Conservation (phyloP, 345 rosid genomes). For the Gossypium herbaceum region DNA sequence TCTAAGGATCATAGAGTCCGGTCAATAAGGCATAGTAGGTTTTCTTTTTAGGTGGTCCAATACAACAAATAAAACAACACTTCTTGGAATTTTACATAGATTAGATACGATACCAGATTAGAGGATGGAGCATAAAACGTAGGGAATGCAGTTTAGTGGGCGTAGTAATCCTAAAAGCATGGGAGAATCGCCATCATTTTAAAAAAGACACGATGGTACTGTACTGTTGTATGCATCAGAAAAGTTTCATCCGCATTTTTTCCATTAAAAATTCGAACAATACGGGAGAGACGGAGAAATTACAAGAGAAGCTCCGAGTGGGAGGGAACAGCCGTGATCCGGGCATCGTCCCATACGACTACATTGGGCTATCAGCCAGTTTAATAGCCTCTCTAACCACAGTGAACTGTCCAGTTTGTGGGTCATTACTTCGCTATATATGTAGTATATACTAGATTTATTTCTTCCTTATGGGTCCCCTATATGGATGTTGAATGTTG, state of each 20-base stretch:
- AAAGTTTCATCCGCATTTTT: too few relatives aligned
- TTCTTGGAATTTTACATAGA: background rate
- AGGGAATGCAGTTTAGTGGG: background rate
- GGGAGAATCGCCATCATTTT: background rate
- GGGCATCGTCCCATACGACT: too few relatives aligned
- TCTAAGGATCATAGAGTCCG: background rate
- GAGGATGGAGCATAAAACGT: background rate
- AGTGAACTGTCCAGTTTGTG: background rate
- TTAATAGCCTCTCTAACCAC: too few relatives aligned
- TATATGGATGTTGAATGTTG: slow-evolving; percentile 4
- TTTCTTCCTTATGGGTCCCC: background rate
- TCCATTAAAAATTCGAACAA: too few relatives aligned
- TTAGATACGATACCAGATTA: background rate
- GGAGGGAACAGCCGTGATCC: too few relatives aligned
- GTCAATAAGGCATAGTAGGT: background rate
- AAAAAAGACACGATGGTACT: background rate
- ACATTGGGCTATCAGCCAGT: too few relatives aligned
- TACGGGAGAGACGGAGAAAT: too few relatives aligned
- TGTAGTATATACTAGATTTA: background rate
- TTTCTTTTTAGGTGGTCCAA: background rate
- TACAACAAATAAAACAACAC: background rate
- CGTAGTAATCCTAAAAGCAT: background rate
- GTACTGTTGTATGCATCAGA: background rate
- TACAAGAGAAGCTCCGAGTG: too few relatives aligned
- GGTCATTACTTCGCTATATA: background rate